Evolutionary conservation across 2,329 filamentous ascomycete species (phyloP), one percentile per base, ranked within the genome.

Genomic region (Xylaria sp.): DNA sequence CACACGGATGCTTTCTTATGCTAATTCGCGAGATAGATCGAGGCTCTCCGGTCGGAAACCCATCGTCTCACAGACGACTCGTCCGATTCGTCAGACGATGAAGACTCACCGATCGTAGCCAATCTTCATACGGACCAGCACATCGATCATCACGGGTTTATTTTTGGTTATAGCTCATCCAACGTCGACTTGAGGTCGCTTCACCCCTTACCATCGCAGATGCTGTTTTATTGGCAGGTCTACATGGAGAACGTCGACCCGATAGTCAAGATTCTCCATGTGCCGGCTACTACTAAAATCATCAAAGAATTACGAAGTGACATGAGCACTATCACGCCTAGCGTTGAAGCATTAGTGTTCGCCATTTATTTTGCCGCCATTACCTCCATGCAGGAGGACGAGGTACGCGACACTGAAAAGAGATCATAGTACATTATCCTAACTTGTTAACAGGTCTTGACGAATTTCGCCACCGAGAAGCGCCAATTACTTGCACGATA

Each of bases 201-300:
- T 15, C 91, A 93, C 72, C 91, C 91, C 1, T 75, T 89, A 0
- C 85, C 89, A 0, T 87, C 88, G 1, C 89, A 91, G 70, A 89
- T 91, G 57, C 84, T 84, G 0, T 86, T 87, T 57, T 87, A 93
- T 63, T 93, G 91, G 91, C 85, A 89, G 58, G 83, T 89, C 12
- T 94, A 88, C 78, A 86, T 90, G 69, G 89, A 93, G 71, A 93
- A 92, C 60, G 90, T 94, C 9, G 90, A 94, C 73, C 90, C 91
- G 0, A 78, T 93, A 10, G 83, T 91, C 73, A 93, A 93, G 76
- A 83, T 93, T 13, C 76, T 93, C 8, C 92, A 94, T 76, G 82
- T 91, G 0, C 91, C 91, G 0, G 89, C 89, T 2, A 86, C 89
- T 76, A 87, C 88, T 65, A 84, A 85, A 32, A 81, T 87, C 0